Conservation (phyloP, 2,329 filamentous ascomycete genomes). For the Albophoma yamanashiensis region DNA sequence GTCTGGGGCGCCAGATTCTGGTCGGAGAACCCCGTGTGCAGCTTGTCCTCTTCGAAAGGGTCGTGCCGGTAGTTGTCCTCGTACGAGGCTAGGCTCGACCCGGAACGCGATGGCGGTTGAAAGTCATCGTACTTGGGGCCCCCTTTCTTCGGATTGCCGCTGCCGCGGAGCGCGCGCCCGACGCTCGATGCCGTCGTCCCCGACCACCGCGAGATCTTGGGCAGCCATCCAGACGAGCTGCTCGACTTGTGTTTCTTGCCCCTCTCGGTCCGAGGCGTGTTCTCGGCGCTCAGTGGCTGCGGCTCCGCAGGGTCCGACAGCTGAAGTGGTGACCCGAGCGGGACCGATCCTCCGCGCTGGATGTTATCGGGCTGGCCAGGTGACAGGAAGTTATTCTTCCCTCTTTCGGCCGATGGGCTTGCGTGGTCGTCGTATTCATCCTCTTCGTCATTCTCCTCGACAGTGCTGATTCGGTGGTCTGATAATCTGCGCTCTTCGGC, state of each 20-base stretch:
- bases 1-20: slow-evolving; percentile 28
- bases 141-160: slow-evolving; percentile 43
- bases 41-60: slow-evolving; percentile 49
- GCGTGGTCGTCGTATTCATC: slow-evolving; percentile 44
- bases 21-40: slow-evolving; percentile 46
- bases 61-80: slow-evolving; percentile 43
- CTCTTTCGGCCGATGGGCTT: slow-evolving; percentile 26
- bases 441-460: slow-evolving; percentile 74
- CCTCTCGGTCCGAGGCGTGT: slow-evolving; percentile 65
- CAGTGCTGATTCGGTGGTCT: slow-evolving; percentile 81
- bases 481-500: slow-evolving; percentile 48
- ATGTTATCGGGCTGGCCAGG: slow-evolving; percentile 39
- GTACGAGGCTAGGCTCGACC: slow-evolving; percentile 61
- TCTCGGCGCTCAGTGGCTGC: slow-evolving; percentile 55
- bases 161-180: slow-evolving; percentile 64
- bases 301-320: slow-evolving; percentile 26
- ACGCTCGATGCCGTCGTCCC: slow-evolving; percentile 89
- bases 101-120: slow-evolving; percentile 58
- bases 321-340: slow-evolving; percentile 49
- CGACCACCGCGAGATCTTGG: slow-evolving; percentile 95
- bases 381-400: slow-evolving; percentile 45
- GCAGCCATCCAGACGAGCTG: slow-evolving; percentile 67
- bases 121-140: slow-evolving; percentile 48
- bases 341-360: slow-evolving; percentile 41
- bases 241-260: slow-evolving; percentile 82